Conservation (phyloP, 192 early-diverging fungal genomes). For the Podila epigama region DNA sequence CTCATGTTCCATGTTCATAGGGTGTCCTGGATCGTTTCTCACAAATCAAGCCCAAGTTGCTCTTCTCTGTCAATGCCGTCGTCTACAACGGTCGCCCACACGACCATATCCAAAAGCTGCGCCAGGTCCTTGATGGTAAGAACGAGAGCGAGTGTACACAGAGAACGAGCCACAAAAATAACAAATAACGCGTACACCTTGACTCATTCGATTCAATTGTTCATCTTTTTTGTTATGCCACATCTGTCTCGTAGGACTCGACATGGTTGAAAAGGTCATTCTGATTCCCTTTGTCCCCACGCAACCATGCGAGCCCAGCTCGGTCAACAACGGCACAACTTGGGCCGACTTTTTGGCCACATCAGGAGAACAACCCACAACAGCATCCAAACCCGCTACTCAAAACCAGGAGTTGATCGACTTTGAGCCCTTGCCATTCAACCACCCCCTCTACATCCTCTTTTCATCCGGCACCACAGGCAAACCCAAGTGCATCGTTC, state of each 20-base stretch:
- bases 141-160: background rate
- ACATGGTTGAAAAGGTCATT: conserved; percentile 76
- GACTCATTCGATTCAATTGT: background rate
- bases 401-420: conserved; percentile 52
- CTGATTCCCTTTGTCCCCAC: conserved; percentile 77
- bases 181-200: background rate
- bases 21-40: conserved; percentile 93
- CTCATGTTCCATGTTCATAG: conserved; percentile 46
- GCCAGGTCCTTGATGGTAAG: conserved; percentile 69
- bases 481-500: conserved; percentile 96
- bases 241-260: conserved; percentile 51
- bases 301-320: conserved; percentile 19
- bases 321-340: conserved; percentile 30
- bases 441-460: conserved; percentile 91
- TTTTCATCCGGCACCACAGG: conserved; percentile 96
- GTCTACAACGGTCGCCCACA: conserved; percentile 90
- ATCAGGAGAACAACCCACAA: conserved; percentile 17
- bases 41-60: conserved; percentile 90
- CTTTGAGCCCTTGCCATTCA: conserved; percentile 89
- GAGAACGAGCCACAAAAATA: background rate
- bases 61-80: conserved; percentile 92
- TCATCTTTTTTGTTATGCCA: background rate
- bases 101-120: conserved; percentile 80
- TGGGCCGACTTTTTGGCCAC: conserved; percentile 34
- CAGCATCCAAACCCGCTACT: conserved; percentile 55